Evolutionary conservation across 2,329 filamentous ascomycete species (phyloP), one percentile per base, ranked within the genome.

Genomic region (Blastomyces gilchristii): DNA sequence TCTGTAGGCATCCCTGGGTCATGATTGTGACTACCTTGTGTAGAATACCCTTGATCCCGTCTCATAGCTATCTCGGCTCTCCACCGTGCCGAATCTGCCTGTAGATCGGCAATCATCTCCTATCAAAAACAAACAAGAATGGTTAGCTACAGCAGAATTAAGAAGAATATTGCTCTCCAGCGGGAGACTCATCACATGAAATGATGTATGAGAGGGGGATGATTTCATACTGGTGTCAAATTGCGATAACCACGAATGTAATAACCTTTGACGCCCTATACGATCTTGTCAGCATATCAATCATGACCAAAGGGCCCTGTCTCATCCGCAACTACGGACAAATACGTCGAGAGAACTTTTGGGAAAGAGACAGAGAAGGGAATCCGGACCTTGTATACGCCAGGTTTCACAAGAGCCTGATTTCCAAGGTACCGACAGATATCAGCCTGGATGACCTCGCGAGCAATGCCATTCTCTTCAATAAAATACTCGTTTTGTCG

Each of bases 371-470:
- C 61, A 63, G 58, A 64, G 68, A 60, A 69, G 66, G 62, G 70
- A 67, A 69, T 69, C 74, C 81, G 69, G 82, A 90, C 87, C 82
- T 89, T 85, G 76, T 89, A 87, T 69, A 83, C 85, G 71, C 87
- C 87, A 64, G 88, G 88, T 72, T 87, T 86, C 72, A 90, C 88
- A 71, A 90, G 82, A 69, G 89, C 89, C 80, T 92, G 89, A 75
- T 90, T 90, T 71, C 89, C 89, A 69, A 92, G 82, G 74, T 91
- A 92, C 73, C 88, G 87, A 79, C 89, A 91, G 68, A 92, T 90
- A 74, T 92, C 89, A 73, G 88, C 87, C 67, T 89, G 90, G 76
- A 92, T 91, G 71, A 92, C 89, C 76, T 92, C 88, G 70, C 88
- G 86, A 74, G 89, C 88, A 76, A 92, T 92, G 73, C 89, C 88